Percentiles rank a stretch among this genome's conserved stretches.
phyloP scores from a whole-genome alignment of 495 filamentous ascomycete genomes.

The Hamigera avellanea region DNA sequence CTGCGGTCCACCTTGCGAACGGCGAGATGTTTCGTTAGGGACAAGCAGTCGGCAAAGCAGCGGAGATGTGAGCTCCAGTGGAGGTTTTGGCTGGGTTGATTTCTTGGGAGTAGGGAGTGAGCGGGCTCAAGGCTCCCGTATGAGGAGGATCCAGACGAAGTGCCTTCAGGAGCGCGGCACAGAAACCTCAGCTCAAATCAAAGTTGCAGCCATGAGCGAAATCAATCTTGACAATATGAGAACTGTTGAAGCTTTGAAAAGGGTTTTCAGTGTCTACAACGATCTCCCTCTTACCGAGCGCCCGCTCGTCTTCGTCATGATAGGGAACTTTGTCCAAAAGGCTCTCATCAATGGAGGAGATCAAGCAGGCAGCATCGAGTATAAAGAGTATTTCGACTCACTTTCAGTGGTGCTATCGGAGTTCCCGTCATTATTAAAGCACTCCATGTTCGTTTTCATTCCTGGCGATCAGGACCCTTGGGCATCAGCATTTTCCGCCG shows the following conservation, averaged over 20 bases:
- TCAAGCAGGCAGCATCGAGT: conserved; percentile 69
- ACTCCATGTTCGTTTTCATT: conserved; percentile 78
- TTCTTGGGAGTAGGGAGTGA: conserved; percentile 88
- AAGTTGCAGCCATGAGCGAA: conserved; percentile 66
- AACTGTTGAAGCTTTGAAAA: conserved; percentile 64
- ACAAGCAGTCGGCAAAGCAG: conserved; percentile 41
- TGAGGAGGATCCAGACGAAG: conserved; percentile 62
- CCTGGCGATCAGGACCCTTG: conserved; percentile 95
- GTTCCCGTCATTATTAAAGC: conserved; percentile 68
- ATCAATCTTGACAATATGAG: conserved; percentile 73
- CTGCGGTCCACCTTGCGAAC: conserved; percentile 82
- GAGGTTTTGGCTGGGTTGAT: conserved; percentile 93
- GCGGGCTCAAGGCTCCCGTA: conserved; percentile 66
- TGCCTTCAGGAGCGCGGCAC: conserved; percentile 16
- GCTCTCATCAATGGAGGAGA: conserved; percentile 55
- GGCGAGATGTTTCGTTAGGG: conserved; percentile 66
- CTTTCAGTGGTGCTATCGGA: conserved; percentile 76
- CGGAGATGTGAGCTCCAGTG: conserved; percentile 47
- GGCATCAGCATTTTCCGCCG: conserved; percentile 74
- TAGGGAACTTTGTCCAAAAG: conserved; percentile 72
- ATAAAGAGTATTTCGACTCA: conserved; percentile 87
- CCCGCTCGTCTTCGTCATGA: conserved; percentile 67
- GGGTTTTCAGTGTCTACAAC: conserved; percentile 60
- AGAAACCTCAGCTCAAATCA: conserved; percentile 27
- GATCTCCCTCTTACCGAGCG: conserved; percentile 33